These are phyloP conservation scores for Boletus smithii DNA, from an alignment of 1,284 basidiomycete species.

Conservation along the genomic window DNA sequence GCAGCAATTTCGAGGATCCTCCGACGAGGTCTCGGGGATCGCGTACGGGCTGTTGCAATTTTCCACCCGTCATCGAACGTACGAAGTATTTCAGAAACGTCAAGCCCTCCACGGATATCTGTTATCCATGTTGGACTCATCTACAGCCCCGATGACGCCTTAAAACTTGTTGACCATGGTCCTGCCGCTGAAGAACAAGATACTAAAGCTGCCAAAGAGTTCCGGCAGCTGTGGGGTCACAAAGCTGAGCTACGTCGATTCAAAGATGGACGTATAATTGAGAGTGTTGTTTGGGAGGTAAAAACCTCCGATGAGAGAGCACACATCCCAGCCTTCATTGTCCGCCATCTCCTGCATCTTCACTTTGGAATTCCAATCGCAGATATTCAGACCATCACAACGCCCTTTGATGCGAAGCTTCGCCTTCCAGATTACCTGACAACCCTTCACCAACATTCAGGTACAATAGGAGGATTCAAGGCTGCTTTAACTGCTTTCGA, in stretches of 20 bases:
- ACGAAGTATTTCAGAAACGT: conserved; percentile 50
- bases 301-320: conserved; percentile 72
- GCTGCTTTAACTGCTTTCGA: conserved; percentile 82
- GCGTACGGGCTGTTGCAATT: conserved; percentile 58
- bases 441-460: conserved; percentile 46
- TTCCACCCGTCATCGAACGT: conserved; percentile 48
- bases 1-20: conserved; percentile 54
- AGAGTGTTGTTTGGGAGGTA: conserved; percentile 93
- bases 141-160: conserved; percentile 67
- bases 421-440: conserved; percentile 60
- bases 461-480: conserved; percentile 66
- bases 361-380: conserved; percentile 67
- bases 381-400: conserved; percentile 57
- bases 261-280: conserved; percentile 90
- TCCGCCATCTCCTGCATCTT: conserved; percentile 67
- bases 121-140: conserved; percentile 69
- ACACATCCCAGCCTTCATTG: conserved; percentile 74
- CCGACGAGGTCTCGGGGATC: conserved; percentile 66
- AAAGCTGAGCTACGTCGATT: conserved; percentile 95
- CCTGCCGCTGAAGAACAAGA: conserved; percentile 69
- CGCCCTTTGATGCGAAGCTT: conserved; percentile 64
- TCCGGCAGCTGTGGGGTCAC: conserved; percentile 88
- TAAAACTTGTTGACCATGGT: conserved; percentile 85
- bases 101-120: conserved; percentile 43
- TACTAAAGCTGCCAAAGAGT: conserved; percentile 52